phyloP scores from a whole-genome alignment of 2,329 filamentous ascomycete genomes.

The Ophiostoma sp. region DNA sequence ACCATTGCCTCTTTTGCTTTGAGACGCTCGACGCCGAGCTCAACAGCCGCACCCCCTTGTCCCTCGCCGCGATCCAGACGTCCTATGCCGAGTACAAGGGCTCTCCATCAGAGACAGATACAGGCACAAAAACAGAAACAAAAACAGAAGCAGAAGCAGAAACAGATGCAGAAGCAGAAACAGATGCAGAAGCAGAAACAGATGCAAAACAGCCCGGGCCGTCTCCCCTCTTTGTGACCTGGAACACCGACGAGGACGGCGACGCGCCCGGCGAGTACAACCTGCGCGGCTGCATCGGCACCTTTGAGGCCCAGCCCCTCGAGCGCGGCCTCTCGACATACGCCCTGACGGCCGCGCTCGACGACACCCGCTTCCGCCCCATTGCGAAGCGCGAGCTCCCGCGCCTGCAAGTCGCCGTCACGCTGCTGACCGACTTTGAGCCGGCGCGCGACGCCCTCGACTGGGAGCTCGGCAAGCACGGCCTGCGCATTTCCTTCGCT shows the following conservation, averaged over 20 bases:
- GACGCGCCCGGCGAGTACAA: constrained; percentile 53
- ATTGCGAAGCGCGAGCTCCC: constrained; percentile 51
- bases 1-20: constrained; percentile 91
- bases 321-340: constrained; percentile 69
- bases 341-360: constrained; percentile 68
- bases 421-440: constrained; percentile 82
- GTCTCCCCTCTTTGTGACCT: constrained; percentile 84
- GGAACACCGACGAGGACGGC: constrained; percentile 58
- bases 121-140: constrained; percentile 4
- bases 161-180: too few relatives aligned
- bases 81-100: constrained; percentile 51
- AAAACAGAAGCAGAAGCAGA: too few relatives aligned
- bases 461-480: constrained; percentile 83
- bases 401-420: constrained; percentile 61
- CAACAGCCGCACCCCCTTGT: constrained; percentile 60
- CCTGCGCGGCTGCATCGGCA: constrained; percentile 92
- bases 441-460: constrained; percentile 62
- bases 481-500: constrained; percentile 79
- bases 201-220: constrained; percentile 31
- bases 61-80: constrained; percentile 62
- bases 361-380: constrained; percentile 58
- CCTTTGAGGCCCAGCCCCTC: constrained; percentile 74
- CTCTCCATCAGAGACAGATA: constrained; percentile 33
- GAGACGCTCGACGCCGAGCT: constrained; percentile 75
- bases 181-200: constrained; percentile 24